Evolutionary conservation across 176 grass and related monocot species (phyloP), one percentile per base, ranked within the genome.

Genomic region (Musa acuminata): DNA sequence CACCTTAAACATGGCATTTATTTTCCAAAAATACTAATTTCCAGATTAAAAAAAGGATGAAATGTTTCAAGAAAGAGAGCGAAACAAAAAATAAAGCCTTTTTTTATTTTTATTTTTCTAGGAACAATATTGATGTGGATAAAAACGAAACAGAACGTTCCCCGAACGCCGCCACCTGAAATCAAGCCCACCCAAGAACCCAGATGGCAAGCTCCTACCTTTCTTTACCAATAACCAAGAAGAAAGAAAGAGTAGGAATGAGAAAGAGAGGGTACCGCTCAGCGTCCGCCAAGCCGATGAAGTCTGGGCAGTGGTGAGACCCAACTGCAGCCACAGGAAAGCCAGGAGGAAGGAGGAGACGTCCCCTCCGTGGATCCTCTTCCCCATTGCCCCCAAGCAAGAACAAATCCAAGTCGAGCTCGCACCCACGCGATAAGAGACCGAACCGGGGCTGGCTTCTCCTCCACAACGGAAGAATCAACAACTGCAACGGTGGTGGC

Each of bases 211-310:
- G 20, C 8, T 0, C 20, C 22, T 3, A 64, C 22, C 20, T 64
- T 66, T 66, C 20, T 24, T 66, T 66, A 5, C 20, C 23, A 49
- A 83, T 11, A 54, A 53, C 48, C 2, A 72, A 26, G 19, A 26
- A 75, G 27, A 52, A 49, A 75, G 21, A 80, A 26, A 72, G 21
- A 77, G 8, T 58, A 10, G 59, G 14, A 35, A 16, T 8, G 20
- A 26, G 26, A 20, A 69, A 53, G 72, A 72, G 50, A 19, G 3
- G 0, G 25, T 82, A 88, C 93, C 93, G 14, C 8, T 86, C 6
- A 96, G 59, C 49, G 93, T 96, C 51, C 86, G 85, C 77, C 84
- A 92, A 23, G 49, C 9, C 2, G 79, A 14, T 9, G 73, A 27
- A 1, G 53, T 53, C 64, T 83, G 85, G 70, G 91, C 87, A 0